phyloP scores from a whole-genome alignment of 2,329 filamentous ascomycete species.

The Penicillium sp. region DNA sequence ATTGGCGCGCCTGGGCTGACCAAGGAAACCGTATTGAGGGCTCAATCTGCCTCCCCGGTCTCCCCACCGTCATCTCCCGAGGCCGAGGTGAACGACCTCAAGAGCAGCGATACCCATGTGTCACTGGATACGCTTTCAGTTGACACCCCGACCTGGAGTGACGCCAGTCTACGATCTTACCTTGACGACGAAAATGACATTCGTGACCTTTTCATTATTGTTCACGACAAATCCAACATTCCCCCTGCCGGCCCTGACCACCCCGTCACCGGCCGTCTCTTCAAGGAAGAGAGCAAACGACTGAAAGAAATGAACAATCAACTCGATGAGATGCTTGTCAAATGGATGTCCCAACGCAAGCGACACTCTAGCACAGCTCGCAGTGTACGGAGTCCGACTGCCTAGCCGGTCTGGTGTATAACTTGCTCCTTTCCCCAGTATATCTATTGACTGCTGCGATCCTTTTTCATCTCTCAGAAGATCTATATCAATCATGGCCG shows the following conservation, averaged over 20 bases:
- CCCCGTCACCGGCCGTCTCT: conserved; percentile 77
- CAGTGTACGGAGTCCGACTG: conserved; percentile 23
- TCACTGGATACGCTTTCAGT: conserved; percentile 60
- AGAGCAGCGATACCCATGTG: conserved; percentile 47
- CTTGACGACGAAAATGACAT: conserved; percentile 89
- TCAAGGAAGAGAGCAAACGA: conserved; percentile 82
- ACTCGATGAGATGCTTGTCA: conserved; percentile 82
- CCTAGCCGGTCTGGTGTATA: conserved; percentile 22
- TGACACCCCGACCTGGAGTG: conserved; percentile 74
- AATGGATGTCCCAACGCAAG: conserved; percentile 65
- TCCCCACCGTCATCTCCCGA: conserved; percentile 62
- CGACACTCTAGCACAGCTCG: conserved; percentile 10
- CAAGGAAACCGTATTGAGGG: conserved; percentile 70
- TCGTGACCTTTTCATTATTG: conserved; percentile 83
- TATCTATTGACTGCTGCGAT: conserved; percentile 12
- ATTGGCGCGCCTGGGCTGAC: conserved; percentile 65
- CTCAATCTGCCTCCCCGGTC: conserved; percentile 58
- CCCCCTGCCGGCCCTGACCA: conserved; percentile 80
- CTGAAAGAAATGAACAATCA: conserved; percentile 86
- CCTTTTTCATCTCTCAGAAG: conserved; percentile 1
- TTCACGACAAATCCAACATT: conserved; percentile 88
- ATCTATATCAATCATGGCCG: background rate
- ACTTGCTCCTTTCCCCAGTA: conserved; percentile 14
- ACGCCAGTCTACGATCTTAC: conserved; percentile 81
- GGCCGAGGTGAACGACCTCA: conserved; percentile 31